Evolutionary conservation across 116 monocot genomes (phyloP), one percentile per base, ranked within the genome.

Genomic region (Papilionanthe hybrid): DNA sequence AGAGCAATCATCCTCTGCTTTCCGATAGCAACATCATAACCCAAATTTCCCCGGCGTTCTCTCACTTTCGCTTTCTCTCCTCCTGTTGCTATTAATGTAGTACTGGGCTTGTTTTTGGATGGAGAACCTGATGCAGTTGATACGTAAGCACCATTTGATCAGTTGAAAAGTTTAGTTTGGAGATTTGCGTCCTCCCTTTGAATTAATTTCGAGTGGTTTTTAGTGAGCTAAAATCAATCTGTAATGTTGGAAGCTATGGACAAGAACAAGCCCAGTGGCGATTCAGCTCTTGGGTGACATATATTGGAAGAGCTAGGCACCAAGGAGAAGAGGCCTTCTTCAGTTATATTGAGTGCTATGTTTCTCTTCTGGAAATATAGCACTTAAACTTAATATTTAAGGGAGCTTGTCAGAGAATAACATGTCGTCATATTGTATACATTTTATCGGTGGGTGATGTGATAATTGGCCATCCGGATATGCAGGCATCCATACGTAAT

Each of bases 111-210:
- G 84, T 83, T 84, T 86, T 86, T 77, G 86, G 79, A 85, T 80
- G 79, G 86, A 91, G 91, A 83, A 91, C 91, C 84, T 29, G 91
- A 93, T 91, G 84, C 93, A 78, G 86, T 87, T 76, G 88, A 86
- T 88, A 82, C 81, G 88, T 86, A 88, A 86, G 74, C 47, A 45
- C 32, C 5, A 19, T 5, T 42, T 18, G 72, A 72, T 42, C 72
- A 41, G 41, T 42, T 72, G 28, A n/a, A 67, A 12, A 42, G 45
- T 47, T 8, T 41, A 72, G 74, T 9, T n/a, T 74, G 19, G 74
- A 47, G 74, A 25, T 42, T 42, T n/a, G n/a, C n/a, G n/a, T n/a
- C n/a, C n/a, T n/a, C n/a, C n/a, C n/a, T n/a, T n/a, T n/a, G n/a
- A n/a, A 74, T 74, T 47, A 47, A 47, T 74, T 22, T 44, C 9